Evolutionary conservation across 768 basidiomycete genomes (phyloP), one percentile per base, ranked within the genome.

Genomic region (Mycena capillaripes): DNA sequence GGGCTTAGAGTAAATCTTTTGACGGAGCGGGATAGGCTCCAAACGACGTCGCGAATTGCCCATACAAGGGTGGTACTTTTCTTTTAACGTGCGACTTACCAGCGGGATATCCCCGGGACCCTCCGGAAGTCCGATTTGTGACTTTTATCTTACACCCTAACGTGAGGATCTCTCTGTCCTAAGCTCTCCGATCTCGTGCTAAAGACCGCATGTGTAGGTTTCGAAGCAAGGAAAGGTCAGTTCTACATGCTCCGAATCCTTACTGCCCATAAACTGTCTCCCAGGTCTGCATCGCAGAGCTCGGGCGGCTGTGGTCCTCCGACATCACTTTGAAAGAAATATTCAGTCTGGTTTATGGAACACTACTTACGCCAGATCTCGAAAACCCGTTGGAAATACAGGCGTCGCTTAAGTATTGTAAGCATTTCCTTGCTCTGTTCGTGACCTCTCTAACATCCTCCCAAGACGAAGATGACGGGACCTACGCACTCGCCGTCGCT

Each of bases 331-430:
- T 81, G 69, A 79, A 79, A 38, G 76, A 78, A n/a, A 67, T 78
- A 11, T 74, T 81, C 55, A 72, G 66, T 19, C 74, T 76, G 8
- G 68, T 79, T 1, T 81, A 79, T 50, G 79, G 79, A 0, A 70
- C 78, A 4, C 72, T 81, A 14, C 64, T 79, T 1, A 75, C 76
- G n/a, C 80, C 80, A 6, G 79, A 81, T 57, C 69, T 81, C 21
- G 80, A 81, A 36, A 81, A 81, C 59, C 79, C 79, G 19, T 34
- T 81, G 25, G 80, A 81, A 44, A 78, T 79, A 14, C 80, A 81
- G 56, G 78, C 79, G 6, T 81, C 80, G 0, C 46, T 81, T 52
- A 79, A 79, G 44, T 81, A 81, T 50, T 81, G 80, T 81, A 55
- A 69, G 78, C 44, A 71, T 12, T 14, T 44, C 21, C 5, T 25